Evolutionary conservation across 208 protist species (phyloP), one percentile per base, ranked within the genome.

Genomic region (Naegleria gruberi): DNA sequence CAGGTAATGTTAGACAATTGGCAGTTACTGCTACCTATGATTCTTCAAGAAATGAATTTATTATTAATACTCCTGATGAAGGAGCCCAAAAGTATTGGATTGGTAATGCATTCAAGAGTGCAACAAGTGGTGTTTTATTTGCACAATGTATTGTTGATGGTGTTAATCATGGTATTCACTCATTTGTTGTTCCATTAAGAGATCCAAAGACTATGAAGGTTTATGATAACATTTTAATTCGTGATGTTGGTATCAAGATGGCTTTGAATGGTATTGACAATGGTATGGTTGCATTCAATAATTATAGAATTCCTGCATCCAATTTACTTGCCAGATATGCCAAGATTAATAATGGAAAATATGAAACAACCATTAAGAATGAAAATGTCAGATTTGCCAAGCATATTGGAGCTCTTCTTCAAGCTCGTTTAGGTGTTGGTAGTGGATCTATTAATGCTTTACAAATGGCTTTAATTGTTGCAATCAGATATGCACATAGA

Each of bases 21-120:
- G 89, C 91, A 83, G 94, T 92, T 0, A 83, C 43, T 0, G 89
- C 92, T 0, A 65, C 42, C 8, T 94, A 93, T 46, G 93, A 94
- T 84, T 5, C n/a, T 30, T 4, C 26, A 42, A 84, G 84, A 30
- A n/a, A 90, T 34, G 45, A 74, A 57, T 93, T 93, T 55, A 82
- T 92, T 26, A 30, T 93, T 26, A 74, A 90, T 45, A 90, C 90
- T 15, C 91, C 91, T 44, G 43, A 15, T 3, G 57, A 91, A 23
- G 51, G 30, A 45, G 90, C 90, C 5, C 23, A 37, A 43, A 92
- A 92, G 77, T 92, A 34, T 17, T 92, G 91, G 91, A 84, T 91
- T 26, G 65, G 65, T 34, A 87, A 92, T 91, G 46, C 88, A 44
- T 23, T 12, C 12, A 84, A n/a, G 0, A 17, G 4, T 51, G 87